Percentiles rank a stretch among this genome's conserved stretches.
phyloP scores from a whole-genome alignment of 306 rosid species.

The Fragaria vesca region DNA sequence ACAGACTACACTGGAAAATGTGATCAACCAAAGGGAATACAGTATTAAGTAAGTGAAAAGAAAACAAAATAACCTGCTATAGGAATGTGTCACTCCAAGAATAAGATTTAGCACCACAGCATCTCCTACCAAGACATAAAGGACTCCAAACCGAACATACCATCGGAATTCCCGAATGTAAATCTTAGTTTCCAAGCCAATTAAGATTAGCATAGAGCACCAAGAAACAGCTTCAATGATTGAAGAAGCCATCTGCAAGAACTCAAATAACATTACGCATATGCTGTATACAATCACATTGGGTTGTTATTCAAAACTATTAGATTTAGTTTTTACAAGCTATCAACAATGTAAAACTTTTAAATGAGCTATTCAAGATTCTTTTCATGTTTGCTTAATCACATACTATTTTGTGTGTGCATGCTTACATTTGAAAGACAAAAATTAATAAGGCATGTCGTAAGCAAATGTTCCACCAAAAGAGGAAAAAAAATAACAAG shows the following conservation, averaged over 20 bases:
- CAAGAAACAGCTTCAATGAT: slow-evolving; percentile 61
- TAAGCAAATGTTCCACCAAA: neutral
- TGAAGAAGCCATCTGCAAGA: slow-evolving; percentile 44
- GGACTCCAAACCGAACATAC: slow-evolving; percentile 72
- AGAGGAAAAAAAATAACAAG: slow-evolving; percentile 3
- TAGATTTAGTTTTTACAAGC: neutral
- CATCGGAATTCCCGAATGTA: slow-evolving; percentile 76
- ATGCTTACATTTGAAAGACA: neutral
- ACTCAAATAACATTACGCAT: neutral
- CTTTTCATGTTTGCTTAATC: neutral
- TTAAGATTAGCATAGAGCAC: slow-evolving; percentile 59
- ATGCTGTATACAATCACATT: neutral
- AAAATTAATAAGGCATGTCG: neutral
- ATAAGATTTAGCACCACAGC: slow-evolving; percentile 64
- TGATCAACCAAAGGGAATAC: neutral
- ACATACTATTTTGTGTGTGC: neutral
- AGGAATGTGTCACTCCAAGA: slow-evolving; percentile 52
- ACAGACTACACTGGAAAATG: neutral
- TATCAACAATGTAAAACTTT: neutral
- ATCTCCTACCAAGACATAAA: slow-evolving; percentile 74
- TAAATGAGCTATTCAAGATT: neutral
- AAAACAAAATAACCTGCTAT: slow-evolving; percentile 48
- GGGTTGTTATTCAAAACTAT: neutral
- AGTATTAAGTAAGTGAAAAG: slow-evolving; percentile 3
- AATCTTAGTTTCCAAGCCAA: slow-evolving; percentile 58